These are phyloP conservation scores for Volvox reticuliferus DNA, from an alignment of 139 green algal genomes.

Conservation along the genomic window DNA sequence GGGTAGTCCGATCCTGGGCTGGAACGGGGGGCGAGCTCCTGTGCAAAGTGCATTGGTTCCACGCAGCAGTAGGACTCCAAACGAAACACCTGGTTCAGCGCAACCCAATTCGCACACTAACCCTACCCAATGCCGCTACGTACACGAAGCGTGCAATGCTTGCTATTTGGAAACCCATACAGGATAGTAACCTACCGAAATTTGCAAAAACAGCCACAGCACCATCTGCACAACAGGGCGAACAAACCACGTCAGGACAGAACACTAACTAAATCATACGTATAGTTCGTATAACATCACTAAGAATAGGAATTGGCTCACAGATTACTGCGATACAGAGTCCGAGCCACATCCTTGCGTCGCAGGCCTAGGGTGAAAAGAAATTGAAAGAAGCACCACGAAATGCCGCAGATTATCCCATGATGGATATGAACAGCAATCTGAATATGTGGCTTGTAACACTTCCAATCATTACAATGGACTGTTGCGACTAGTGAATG, in stretches of 20 bases:
- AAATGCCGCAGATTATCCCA: not conserved
- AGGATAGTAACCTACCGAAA: not conserved
- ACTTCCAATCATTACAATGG: too few relatives aligned
- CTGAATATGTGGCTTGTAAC: not conserved
- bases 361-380: not conserved
- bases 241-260: not conserved
- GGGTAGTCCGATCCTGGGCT: not conserved
- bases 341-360: constrained; percentile 1
- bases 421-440: not conserved
- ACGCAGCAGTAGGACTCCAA: not conserved
- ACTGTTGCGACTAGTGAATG: too few relatives aligned
- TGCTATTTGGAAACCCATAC: not conserved
- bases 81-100: not conserved
- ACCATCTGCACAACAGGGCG: not conserved
- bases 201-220: constrained; percentile 28
- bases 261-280: not conserved
- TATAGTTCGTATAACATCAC: not conserved
- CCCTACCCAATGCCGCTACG: too few relatives aligned
- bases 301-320: not conserved
- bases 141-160: too few relatives aligned
- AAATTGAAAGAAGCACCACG: not conserved
- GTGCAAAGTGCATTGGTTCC: not conserved
- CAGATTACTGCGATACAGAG: not conserved
- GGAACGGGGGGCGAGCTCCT: not conserved
- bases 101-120: not conserved